phyloP scores from a whole-genome alignment of 805 yeast species.

The Ogataea paradorogensis region DNA sequence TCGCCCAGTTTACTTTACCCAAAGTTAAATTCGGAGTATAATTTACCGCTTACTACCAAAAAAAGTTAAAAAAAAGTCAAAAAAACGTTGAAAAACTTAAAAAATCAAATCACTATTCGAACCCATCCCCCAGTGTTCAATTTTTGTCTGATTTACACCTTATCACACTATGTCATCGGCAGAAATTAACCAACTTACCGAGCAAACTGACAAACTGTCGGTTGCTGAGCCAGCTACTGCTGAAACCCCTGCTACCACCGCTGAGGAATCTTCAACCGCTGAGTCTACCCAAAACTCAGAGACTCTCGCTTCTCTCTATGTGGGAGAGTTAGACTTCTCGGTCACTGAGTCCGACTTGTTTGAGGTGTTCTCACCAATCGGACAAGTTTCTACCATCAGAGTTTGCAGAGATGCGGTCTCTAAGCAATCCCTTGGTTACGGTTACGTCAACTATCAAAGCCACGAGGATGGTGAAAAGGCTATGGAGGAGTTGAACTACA shows the following conservation, averaged over 20 bases:
- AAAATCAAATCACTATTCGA: constrained; percentile 13
- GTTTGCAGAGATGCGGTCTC: constrained; percentile 98
- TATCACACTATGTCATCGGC: constrained; percentile 31
- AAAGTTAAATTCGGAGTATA: constrained; percentile 17
- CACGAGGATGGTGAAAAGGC: constrained; percentile 90
- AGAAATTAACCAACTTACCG: constrained; percentile 34
- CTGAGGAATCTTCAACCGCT: constrained; percentile 33
- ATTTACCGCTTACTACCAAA: constrained; percentile 16
- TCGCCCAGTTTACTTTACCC: constrained; percentile 12
- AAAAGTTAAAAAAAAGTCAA: constrained; percentile 20
- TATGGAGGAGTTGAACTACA: constrained; percentile 91
- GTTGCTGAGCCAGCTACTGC: constrained; percentile 31
- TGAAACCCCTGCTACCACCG: constrained; percentile 31
- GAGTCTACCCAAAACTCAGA: constrained; percentile 45
- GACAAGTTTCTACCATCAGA: constrained; percentile 94
- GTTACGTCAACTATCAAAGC: constrained; percentile 94
- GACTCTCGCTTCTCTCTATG: constrained; percentile 84
- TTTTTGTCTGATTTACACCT: constrained; percentile 8
- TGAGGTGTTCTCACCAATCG: constrained; percentile 91
- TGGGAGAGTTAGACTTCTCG: constrained; percentile 91
- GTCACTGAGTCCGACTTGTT: constrained; percentile 93
- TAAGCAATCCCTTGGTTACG: constrained; percentile 96
- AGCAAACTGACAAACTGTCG: constrained; percentile 34
- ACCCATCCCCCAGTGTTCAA: constrained; percentile 14
- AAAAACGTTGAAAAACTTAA: constrained; percentile 19